A percentile compares a stretch with the other conserved stretches of the same genome.
Conservation (phyloP, 1,284 basidiomycete species). For the Melampsora larici-populina region DNA sequence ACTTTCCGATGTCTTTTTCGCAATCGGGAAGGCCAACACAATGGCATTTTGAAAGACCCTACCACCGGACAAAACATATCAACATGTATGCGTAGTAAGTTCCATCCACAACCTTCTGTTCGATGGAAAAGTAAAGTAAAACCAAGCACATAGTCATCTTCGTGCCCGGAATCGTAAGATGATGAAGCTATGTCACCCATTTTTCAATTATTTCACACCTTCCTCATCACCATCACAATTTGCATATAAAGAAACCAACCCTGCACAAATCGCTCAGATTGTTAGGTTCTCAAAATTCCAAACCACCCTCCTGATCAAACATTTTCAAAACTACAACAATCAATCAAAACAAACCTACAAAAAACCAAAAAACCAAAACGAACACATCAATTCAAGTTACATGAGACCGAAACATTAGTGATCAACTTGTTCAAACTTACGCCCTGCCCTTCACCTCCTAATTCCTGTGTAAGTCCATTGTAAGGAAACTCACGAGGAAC, state of each 20-base stretch:
- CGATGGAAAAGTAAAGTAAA: too few relatives aligned
- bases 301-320: neutral
- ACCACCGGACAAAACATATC: too few relatives aligned
- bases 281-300: neutral
- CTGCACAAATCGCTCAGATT: neutral
- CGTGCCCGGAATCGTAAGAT: too few relatives aligned
- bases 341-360: neutral
- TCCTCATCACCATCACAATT: neutral
- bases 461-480: constrained; percentile 12
- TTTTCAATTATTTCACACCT: neutral
- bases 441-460: constrained; percentile 13
- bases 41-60: too few relatives aligned
- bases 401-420: neutral
- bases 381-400: neutral
- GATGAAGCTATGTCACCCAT: neutral
- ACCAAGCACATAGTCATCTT: too few relatives aligned
- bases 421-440: neutral
- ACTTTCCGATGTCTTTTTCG: too few relatives aligned
- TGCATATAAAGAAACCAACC: neutral
- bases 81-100: too few relatives aligned
- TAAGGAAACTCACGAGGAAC: constrained; percentile 23
- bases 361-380: too few relatives aligned
- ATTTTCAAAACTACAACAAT: neutral
- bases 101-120: too few relatives aligned
- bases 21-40: too few relatives aligned